Evolutionary conservation across 2,329 filamentous ascomycete genomes (phyloP).

Genomic region (Neospermospora avenae): DNA sequence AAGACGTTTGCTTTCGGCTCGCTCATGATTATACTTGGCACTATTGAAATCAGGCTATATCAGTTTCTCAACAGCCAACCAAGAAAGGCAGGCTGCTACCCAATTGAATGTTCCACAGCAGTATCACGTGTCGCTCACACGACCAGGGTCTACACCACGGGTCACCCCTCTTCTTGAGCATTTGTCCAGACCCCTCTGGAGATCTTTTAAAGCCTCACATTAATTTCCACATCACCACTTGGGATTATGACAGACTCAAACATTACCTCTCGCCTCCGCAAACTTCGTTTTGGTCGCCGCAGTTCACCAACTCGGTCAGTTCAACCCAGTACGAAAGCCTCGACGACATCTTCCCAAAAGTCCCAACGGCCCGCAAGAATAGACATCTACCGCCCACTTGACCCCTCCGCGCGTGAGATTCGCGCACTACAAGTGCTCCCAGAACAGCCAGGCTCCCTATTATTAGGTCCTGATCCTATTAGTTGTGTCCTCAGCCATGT

Average conservation of each 20-base stretch:
- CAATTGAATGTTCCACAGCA: neutral
- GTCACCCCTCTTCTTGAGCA: neutral
- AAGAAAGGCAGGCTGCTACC: neutral
- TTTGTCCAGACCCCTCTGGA: neutral
- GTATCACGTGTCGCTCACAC: slow-evolving; percentile 1
- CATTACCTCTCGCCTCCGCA: neutral
- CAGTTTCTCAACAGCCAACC: neutral
- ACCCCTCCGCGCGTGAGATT: neutral
- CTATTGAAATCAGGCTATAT: neutral
- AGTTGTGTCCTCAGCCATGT: slow-evolving; percentile 3
- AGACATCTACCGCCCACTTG: neutral
- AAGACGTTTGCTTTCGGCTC: neutral
- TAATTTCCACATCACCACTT: neutral
- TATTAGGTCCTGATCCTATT: neutral
- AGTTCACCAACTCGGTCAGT: neutral
- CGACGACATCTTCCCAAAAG: neutral
- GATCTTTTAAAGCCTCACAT: neutral
- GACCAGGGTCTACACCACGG: slow-evolving; percentile 1
- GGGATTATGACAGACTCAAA: neutral
- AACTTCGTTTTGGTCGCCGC: neutral
- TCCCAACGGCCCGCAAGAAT: neutral
- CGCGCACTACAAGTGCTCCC: neutral
- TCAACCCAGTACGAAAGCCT: neutral
- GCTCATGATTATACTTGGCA: neutral
- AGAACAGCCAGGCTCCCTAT: slow-evolving; percentile 1